A percentile compares a stretch with the other conserved stretches of the same genome.
These are phyloP conservation scores for Eucalyptus dawsonii DNA, from an alignment of 345 rosid genomes.

Conservation along the genomic window DNA sequence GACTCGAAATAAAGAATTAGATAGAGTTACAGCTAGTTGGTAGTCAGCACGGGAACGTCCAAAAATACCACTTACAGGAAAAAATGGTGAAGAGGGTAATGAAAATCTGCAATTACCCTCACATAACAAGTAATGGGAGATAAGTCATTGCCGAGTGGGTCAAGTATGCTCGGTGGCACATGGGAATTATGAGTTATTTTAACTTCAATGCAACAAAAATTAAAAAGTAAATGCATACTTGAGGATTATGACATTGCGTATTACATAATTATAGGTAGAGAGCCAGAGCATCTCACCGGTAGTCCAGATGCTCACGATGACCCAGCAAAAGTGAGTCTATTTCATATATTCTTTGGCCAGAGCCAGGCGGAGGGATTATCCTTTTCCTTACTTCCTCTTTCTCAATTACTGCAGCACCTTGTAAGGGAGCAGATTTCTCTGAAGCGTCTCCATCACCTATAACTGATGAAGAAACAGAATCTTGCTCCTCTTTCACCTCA, in stretches of 20 bases:
- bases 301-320: slow-evolving; percentile 66
- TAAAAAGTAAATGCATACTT: neutral
- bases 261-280: neutral
- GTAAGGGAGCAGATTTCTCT: slow-evolving; percentile 9
- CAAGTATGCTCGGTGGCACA: neutral
- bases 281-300: slow-evolving; percentile 34
- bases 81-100: neutral
- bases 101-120: neutral
- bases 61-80: neutral
- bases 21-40: neutral
- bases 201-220: neutral
- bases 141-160: neutral
- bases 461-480: slow-evolving; percentile 10
- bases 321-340: slow-evolving; percentile 63
- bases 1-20: neutral
- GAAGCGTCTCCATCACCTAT: slow-evolving; percentile 1
- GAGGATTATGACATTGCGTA: neutral
- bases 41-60: neutral
- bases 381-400: slow-evolving; percentile 21
- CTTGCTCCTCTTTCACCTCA: slow-evolving; percentile 20
- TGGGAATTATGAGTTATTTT: neutral
- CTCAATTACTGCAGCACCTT: slow-evolving; percentile 4
- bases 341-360: slow-evolving; percentile 69
- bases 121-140: neutral
- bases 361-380: slow-evolving; percentile 61